phyloP scores from a whole-genome alignment of 257 asterid species.

The Jacaranda mimosifolia region DNA sequence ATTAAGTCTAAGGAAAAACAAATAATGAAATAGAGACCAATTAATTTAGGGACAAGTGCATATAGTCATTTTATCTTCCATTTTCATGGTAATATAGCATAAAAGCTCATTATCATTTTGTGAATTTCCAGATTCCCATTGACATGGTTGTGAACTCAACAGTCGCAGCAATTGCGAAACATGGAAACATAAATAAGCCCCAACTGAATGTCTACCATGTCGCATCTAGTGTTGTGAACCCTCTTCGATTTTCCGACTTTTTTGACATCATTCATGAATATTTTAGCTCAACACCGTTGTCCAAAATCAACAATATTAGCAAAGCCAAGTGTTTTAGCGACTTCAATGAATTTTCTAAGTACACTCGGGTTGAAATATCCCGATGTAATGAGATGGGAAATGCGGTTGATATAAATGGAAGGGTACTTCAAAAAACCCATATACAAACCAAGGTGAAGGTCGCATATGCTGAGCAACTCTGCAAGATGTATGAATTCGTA shows the following conservation, averaged over 20 bases:
- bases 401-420: neutral
- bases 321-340: neutral
- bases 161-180: constrained; percentile 39
- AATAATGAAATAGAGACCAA: too few species aligned
- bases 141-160: constrained; percentile 21
- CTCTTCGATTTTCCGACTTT: neutral
- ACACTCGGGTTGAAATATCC: neutral
- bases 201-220: constrained; percentile 30
- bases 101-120: neutral
- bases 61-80: too few species aligned
- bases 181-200: constrained; percentile 20
- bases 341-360: constrained; percentile 17
- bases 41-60: too few species aligned
- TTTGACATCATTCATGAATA: constrained; percentile 1
- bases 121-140: neutral
- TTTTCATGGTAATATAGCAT: too few species aligned
- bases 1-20: too few species aligned
- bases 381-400: neutral
- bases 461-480: neutral
- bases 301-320: neutral
- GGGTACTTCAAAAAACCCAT: neutral
- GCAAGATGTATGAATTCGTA: neutral
- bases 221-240: constrained; percentile 2
- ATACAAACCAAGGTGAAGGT: constrained; percentile 1
- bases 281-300: constrained; percentile 2